Evolutionary conservation across 1,139 yeast species (phyloP).

Genomic region (Saccharomycopsis hybrid): DNA sequence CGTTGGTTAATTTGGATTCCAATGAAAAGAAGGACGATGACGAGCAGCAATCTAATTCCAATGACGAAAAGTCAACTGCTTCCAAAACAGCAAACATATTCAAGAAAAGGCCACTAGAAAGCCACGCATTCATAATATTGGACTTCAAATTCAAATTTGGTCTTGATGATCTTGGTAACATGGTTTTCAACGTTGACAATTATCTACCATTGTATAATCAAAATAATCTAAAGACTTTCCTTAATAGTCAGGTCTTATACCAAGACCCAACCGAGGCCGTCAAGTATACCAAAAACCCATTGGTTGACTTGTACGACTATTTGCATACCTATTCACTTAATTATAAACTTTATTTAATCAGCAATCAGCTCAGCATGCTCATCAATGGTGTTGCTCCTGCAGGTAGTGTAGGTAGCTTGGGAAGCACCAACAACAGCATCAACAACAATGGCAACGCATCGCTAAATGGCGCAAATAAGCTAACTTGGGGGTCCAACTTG

Average conservation of each 20-base stretch:
- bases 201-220: slow-evolving; percentile 11
- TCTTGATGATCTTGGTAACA: slow-evolving; percentile 15
- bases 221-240: slow-evolving; percentile 10
- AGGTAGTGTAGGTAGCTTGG: neutral
- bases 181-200: slow-evolving; percentile 8
- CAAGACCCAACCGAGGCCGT: neutral
- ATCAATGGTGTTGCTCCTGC: slow-evolving; percentile 17
- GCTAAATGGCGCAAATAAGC: slow-evolving; percentile 21
- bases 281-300: slow-evolving; percentile 6
- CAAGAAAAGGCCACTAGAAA: slow-evolving; percentile 4
- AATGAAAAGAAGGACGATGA: neutral
- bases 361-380: slow-evolving; percentile 36
- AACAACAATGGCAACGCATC: neutral
- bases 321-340: slow-evolving; percentile 39
- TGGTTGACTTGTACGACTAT: slow-evolving; percentile 22
- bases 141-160: slow-evolving; percentile 17
- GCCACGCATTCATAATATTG: slow-evolving; percentile 10
- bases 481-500: slow-evolving; percentile 36
- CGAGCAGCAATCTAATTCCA: no score
- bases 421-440: neutral
- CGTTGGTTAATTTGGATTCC: slow-evolving; percentile 22
- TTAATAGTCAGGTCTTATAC: slow-evolving; percentile 5
- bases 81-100: neutral
- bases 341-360: slow-evolving; percentile 40
- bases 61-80: no score